Conservation (phyloP, 2,329 filamentous ascomycete genomes). For the Erysiphe pisi region DNA sequence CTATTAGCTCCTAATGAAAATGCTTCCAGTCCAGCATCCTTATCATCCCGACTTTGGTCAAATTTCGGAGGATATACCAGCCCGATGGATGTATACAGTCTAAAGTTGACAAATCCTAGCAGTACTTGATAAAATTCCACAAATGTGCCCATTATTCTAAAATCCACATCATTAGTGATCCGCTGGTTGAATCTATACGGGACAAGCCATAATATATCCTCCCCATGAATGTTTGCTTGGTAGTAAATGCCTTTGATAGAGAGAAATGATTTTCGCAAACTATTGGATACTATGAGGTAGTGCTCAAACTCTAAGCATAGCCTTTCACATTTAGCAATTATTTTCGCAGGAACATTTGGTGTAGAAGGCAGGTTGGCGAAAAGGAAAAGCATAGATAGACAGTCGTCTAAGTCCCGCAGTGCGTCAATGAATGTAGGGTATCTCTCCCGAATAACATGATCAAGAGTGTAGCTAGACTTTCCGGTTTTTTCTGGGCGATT, state of each 20-base stretch:
- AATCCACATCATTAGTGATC: constrained; percentile 88
- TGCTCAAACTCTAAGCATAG: constrained; percentile 94
- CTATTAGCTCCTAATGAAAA: constrained; percentile 78
- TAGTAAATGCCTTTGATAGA: constrained; percentile 99
- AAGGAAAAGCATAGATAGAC: constrained; percentile 89
- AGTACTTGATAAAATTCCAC: constrained; percentile 98
- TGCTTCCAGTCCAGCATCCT: constrained; percentile 77
- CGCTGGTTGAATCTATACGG: constrained; percentile 97
- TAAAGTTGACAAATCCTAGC: constrained; percentile 90
- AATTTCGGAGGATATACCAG: constrained; percentile 96
- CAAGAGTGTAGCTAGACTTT: constrained; percentile 78
- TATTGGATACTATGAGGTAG: constrained; percentile 86
- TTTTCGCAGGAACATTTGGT: constrained; percentile 80
- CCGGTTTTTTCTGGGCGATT: constrained; percentile 80
- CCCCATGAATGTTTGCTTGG: constrained; percentile 91
- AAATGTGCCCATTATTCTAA: constrained; percentile 98
- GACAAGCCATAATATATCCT: constrained; percentile 94
- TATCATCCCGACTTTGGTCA: constrained; percentile 73
- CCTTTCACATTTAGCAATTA: constrained; percentile 87
- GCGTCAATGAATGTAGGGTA: constrained; percentile 97
- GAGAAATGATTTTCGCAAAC: constrained; percentile 87
- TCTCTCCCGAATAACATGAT: constrained; percentile 95
- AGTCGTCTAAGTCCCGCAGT: constrained; percentile 88
- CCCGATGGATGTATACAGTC: constrained; percentile 81
- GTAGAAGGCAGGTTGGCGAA: constrained; percentile 95